Base-by-base conservation (phyloP, 345 rosid species). In the Camelina hispida region DNA sequence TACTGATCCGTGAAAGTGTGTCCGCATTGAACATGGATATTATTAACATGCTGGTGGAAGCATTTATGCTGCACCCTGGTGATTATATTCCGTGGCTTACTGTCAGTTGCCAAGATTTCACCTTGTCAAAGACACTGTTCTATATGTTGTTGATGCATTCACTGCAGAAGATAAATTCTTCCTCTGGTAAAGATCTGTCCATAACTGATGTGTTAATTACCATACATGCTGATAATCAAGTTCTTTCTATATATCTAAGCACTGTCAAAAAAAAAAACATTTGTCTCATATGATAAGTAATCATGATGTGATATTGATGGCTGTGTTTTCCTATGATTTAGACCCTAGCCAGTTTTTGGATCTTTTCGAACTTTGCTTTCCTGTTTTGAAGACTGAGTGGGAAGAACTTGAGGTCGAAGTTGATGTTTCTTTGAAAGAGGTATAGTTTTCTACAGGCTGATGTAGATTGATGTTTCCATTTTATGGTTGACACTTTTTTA, bases 131-230 rank as follows among this genome's bases (percentile, higher is more conserved):
- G 89, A 87, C 89, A 2, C 83, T 95, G 40, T 77, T 89, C 81
- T 80, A 85, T 82, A 72, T 92, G 85, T 51, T 89, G 78, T 69
- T 92, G 79, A 81, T 90, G 91, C 96, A 88, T 59, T 85, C 97
- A 47, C 57, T 92, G 71, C 68, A 72, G 50, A 71, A 42, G 63
- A 32, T 78, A 20, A 59, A 32, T 66, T 58, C 72, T 77, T 70
- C 66, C 28, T 71, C 76, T 58, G 81, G 81, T 78, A 78, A 66
- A 62, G 16, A 66, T 66, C 73, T 70, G 2, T 50, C 50, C 7
- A 40, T 57, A 14, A 22, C 57, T 57, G 58, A 50, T 56, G 38
- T 8, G 8, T 64, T 64, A 48, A 77, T 4, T 28, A 28, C 47
- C 64, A 35, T 62, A 35, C 37, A 17, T 62, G 63, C 48, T 69